Evolutionary conservation across 257 asterid species (phyloP), one percentile per base, ranked within the genome.

Genomic region (Vinca minor): DNA sequence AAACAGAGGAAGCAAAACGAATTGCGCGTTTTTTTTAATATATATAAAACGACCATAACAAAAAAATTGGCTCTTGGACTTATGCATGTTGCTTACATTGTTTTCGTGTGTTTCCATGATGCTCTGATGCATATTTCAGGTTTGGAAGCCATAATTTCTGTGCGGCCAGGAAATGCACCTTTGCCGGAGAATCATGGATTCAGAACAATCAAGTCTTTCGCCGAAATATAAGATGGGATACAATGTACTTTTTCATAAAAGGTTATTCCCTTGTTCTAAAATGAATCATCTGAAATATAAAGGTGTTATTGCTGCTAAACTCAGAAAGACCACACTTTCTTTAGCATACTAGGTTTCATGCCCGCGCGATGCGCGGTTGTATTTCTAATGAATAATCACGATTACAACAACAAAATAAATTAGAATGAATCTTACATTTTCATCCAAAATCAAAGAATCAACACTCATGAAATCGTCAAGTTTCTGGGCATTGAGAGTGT

Each of bases 91-190:
- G 12, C 29, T 35, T 48, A 39, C 29, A 60, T 21, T 59, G 31
- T 45, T 42, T 42, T 59, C 39, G 25, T 60, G 53, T 52, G 5
- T 49, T 42, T 65, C 46, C n/a, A n/a, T 58, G 62, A 25, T 57
- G 45, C 48, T 39, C 29, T 3, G 28, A 28, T 18, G 41, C 3
- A 34, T 44, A 18, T 72, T 69, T 57, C 84, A 89, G 96, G 96
- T 71, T 73, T 85, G 80, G 91, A 89, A 49, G 96, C 81, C 78
- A 76, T 79, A 6, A 82, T 89, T 39, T 83, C 96, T 21, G 42
- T 87, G 62, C 84, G 96, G 26, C 96, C 96, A 5, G 95, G 95
- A 69, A 89, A 89, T 41, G 91, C 83, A 42, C 85, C 95, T 7
- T 86, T 87, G n/a, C 95, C 94, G 0, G 94, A 80, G 66, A 80